Conservation (phyloP, 2,329 filamentous ascomycete genomes). For the Clonostachys solani region DNA sequence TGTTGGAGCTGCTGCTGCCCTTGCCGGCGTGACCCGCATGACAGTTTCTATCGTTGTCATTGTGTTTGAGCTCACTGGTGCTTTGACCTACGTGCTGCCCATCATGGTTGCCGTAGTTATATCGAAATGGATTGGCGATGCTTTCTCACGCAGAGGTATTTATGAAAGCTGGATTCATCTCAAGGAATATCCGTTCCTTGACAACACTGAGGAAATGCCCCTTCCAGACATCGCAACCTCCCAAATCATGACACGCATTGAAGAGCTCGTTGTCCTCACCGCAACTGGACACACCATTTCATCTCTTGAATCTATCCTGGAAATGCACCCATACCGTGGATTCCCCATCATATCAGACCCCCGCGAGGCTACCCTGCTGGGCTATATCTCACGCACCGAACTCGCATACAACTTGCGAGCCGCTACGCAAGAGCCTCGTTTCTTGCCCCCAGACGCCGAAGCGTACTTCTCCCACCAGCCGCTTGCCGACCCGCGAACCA, state of each 20-base stretch:
- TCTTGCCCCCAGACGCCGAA: conserved; percentile 66
- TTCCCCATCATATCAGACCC: conserved; percentile 86
- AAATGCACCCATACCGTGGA: conserved; percentile 74
- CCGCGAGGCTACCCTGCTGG: conserved; percentile 73
- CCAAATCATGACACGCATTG: conserved; percentile 87
- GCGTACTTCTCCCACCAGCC: conserved; percentile 83
- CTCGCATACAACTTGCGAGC: conserved; percentile 71
- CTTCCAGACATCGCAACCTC: conserved; percentile 83
- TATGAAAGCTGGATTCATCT: conserved; percentile 98
- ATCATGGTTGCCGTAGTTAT: conserved; percentile 99
- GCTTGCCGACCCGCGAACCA: conserved; percentile 70
- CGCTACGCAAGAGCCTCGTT: conserved; percentile 48
- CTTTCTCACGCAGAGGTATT: conserved; percentile 86
- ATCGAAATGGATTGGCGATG: conserved; percentile 96
- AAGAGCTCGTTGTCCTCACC: conserved; percentile 84
- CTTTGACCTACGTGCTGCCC: conserved; percentile 90
- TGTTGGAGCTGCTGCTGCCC: conserved; percentile 89
- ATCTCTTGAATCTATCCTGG: conserved; percentile 66
- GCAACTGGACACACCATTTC: conserved; percentile 85
- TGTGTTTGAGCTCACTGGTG: conserved; percentile 97
- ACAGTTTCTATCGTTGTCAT: conserved; percentile 98
- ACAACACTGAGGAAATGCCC: conserved; percentile 78
- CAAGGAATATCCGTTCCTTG: conserved; percentile 92
- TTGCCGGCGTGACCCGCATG: conserved; percentile 91
- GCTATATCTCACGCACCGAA: conserved; percentile 92